These are phyloP conservation scores for Abortiporus biennis DNA, from an alignment of 1,284 basidiomycete genomes.

Conservation along the genomic window DNA sequence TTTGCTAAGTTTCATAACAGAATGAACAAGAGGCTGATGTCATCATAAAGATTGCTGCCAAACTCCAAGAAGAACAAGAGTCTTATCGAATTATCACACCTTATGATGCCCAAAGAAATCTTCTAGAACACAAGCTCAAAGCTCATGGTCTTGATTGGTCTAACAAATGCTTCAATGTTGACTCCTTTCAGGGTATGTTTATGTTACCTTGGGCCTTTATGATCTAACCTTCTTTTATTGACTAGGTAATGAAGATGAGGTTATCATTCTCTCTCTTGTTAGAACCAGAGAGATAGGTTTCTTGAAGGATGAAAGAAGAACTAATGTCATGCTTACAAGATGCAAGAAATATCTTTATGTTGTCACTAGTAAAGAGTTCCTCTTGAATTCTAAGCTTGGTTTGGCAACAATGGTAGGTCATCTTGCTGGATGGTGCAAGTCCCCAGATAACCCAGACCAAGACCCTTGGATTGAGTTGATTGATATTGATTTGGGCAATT, in stretches of 20 bases:
- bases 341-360: slow-evolving; percentile 68
- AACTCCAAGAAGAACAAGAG: slow-evolving; percentile 28
- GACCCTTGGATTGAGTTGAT: slow-evolving; percentile 34
- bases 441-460: too few relatives aligned
- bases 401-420: slow-evolving; percentile 39
- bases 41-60: slow-evolving; percentile 37
- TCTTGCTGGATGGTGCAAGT: slow-evolving; percentile 33
- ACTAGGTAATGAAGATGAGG: slow-evolving; percentile 37
- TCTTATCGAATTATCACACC: slow-evolving; percentile 47
- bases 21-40: slow-evolving; percentile 35
- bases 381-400: too few relatives aligned
- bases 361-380: slow-evolving; percentile 49
- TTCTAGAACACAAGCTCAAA: slow-evolving; percentile 35
- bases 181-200: slow-evolving; percentile 36
- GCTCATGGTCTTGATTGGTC: slow-evolving; percentile 31
- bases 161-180: slow-evolving; percentile 44
- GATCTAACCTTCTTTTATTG: slow-evolving; percentile 8
- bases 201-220: slow-evolving; percentile 10
- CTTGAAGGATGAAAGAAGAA: slow-evolving; percentile 39
- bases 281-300: slow-evolving; percentile 42
- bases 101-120: slow-evolving; percentile 46
- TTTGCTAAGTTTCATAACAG: slow-evolving; percentile 23
- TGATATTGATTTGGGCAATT: slow-evolving; percentile 35
- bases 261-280: slow-evolving; percentile 59
- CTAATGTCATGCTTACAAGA: slow-evolving; percentile 66